Percentiles rank a stretch among this genome's conserved stretches.
Conservation (phyloP, 2,329 filamentous ascomycete species). For the Cyphellophora europaea region DNA sequence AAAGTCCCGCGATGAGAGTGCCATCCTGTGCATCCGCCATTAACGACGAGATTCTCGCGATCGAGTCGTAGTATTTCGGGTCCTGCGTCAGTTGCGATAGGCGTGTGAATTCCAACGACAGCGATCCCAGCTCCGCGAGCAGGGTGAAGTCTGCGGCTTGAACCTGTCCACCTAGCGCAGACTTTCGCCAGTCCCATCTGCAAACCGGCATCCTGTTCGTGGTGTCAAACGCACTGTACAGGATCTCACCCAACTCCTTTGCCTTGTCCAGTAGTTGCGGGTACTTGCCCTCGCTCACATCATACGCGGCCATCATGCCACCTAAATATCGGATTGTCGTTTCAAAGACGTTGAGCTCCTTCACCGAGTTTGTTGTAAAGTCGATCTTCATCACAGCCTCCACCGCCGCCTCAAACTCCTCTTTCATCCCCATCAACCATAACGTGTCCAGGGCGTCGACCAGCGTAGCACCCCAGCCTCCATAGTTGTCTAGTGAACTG, state of each 20-base stretch:
- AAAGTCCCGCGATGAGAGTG: constrained; percentile 53
- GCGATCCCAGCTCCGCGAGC: constrained; percentile 47
- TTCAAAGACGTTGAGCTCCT: constrained; percentile 28
- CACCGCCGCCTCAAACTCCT: constrained; percentile 57
- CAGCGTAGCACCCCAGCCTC: constrained; percentile 57
- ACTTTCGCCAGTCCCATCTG: constrained; percentile 46
- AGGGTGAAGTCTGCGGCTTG: constrained; percentile 16
- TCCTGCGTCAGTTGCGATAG: constrained; percentile 55
- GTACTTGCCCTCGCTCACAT: constrained; percentile 41
- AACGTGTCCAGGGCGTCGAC: constrained; percentile 58
- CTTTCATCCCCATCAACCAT: constrained; percentile 60
- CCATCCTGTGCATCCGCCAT: constrained; percentile 45
- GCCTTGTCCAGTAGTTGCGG: constrained; percentile 29
- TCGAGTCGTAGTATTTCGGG: constrained; percentile 52
- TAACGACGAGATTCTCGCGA: constrained; percentile 47
- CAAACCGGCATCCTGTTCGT: constrained; percentile 54
- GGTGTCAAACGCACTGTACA: constrained; percentile 35
- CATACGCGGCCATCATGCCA: constrained; percentile 27
- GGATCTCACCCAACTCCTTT: constrained; percentile 32
- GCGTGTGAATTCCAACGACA: constrained; percentile 54
- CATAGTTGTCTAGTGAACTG: constrained; percentile 45
- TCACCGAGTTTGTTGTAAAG: constrained; percentile 43
- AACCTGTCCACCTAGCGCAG: constrained; percentile 16
- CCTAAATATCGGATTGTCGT: constrained; percentile 31
- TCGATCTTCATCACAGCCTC: constrained; percentile 50